Evolutionary conservation across 306 rosid genomes (phyloP).

Genomic region (Cucurbita maxima): DNA sequence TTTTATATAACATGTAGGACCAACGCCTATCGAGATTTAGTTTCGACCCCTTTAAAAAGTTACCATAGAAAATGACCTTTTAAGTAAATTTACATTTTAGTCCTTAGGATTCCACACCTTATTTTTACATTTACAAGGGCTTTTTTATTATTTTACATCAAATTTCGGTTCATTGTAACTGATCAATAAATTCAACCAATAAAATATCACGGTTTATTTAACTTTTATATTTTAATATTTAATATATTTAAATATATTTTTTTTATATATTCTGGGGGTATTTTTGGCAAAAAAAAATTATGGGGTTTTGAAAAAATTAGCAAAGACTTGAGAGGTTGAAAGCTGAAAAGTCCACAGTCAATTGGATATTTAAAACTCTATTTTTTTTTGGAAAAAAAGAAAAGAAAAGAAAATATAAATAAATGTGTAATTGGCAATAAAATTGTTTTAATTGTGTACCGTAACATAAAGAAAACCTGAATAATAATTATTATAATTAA

Average conservation of each 20-base stretch:
- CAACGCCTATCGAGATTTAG: background rate
- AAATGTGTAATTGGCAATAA: background rate
- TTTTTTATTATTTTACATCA: background rate
- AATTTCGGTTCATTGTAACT: background rate
- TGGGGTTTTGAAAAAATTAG: background rate
- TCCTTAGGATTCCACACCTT: background rate
- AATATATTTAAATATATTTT: background rate
- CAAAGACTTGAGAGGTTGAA: background rate
- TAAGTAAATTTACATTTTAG: background rate
- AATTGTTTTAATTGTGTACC: background rate
- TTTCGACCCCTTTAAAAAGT: background rate
- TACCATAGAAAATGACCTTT: background rate
- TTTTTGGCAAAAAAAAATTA: background rate
- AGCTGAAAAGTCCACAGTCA: conserved; percentile 8
- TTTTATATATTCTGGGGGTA: background rate
- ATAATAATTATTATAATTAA: conserved; percentile 12
- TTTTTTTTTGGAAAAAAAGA: background rate
- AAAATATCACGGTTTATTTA: no score
- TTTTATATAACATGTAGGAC: background rate
- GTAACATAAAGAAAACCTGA: conserved; percentile 4
- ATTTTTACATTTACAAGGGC: background rate
- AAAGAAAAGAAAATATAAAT: background rate
- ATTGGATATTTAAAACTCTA: background rate
- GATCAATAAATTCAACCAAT: background rate
- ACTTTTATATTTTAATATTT: background rate